Percentiles rank a stretch among this genome's conserved stretches.
Evolutionary conservation across 192 early-diverging fungal genomes (phyloP).

Genomic region (Gryganskiella cystojenkinii): DNA sequence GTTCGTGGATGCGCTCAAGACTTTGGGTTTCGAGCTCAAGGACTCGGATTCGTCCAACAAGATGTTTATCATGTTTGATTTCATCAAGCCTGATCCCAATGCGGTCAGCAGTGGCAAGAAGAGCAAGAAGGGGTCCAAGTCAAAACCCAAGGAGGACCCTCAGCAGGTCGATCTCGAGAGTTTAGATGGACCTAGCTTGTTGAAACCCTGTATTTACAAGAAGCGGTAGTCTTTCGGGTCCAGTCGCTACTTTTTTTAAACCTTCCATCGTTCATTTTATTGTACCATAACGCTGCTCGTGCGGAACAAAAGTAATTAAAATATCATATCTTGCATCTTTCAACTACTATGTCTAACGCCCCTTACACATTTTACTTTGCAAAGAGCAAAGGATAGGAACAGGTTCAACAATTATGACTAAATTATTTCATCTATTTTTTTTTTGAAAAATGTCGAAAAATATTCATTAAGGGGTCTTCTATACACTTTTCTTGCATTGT

Average conservation of each 20-base stretch:
- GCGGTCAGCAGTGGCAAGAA: constrained; percentile 37
- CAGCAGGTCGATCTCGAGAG: constrained; percentile 30
- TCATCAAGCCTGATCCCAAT: constrained; percentile 65
- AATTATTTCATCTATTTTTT: no score
- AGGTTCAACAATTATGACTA: no score
- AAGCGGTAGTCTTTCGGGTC: constrained; percentile 47
- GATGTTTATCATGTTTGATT: constrained; percentile 95
- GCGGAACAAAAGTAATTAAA: no score
- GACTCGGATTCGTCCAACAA: constrained; percentile 83
- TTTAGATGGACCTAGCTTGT: constrained; percentile 56
- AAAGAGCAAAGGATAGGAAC: no score
- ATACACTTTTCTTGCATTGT: no score
- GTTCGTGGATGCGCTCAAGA: constrained; percentile 78
- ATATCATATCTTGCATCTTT: no score
- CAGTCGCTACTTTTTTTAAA: not conserved
- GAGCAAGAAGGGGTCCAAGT: constrained; percentile 57
- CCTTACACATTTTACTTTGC: no score
- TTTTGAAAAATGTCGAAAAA: no score
- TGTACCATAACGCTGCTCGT: no score
- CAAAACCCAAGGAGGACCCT: constrained; percentile 45
- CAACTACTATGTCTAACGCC: no score
- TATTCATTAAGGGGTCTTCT: no score
- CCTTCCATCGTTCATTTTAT: no score
- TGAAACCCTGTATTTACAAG: constrained; percentile 73
- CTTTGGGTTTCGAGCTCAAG: constrained; percentile 80